A percentile compares a stretch with the other conserved stretches of the same genome.
Conservation (phyloP, 1,284 basidiomycete species). For the Wolfiporia cocos region DNA sequence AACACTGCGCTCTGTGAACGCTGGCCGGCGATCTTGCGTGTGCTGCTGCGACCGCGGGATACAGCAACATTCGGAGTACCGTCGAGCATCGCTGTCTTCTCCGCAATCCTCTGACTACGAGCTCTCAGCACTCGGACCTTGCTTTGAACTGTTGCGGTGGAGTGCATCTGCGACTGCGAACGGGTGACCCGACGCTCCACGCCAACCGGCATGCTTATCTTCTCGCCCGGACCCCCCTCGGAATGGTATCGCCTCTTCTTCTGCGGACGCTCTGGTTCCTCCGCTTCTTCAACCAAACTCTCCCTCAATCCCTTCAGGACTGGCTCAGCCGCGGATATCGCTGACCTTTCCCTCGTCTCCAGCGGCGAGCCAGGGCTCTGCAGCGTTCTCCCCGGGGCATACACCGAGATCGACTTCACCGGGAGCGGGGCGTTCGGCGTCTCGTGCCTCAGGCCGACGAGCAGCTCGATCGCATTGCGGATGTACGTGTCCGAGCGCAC, state of each 20-base stretch:
- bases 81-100: conserved; percentile 6
- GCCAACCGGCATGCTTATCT: too few species aligned
- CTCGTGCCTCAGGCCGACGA: conserved; percentile 41
- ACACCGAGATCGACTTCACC: conserved; percentile 4
- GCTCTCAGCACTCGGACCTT: conserved; percentile 13
- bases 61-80: conserved; percentile 17
- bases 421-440: conserved; percentile 8
- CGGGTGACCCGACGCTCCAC: conserved; percentile 16
- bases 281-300: conserved; percentile 3
- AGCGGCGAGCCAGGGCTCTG: conserved; percentile 16
- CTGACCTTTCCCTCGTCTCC: conserved; percentile 10
- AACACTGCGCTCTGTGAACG: conserved; percentile 10
- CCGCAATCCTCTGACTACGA: conserved; percentile 18
- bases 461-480: conserved; percentile 39
- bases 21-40: conserved; percentile 2
- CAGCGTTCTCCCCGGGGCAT: conserved; percentile 2
- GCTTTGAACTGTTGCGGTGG: conserved; percentile 1
- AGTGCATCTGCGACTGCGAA: conserved; percentile 12
- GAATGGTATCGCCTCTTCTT: conserved; percentile 14
- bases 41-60: conserved; percentile 12
- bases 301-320: conserved; percentile 14
- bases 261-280: conserved; percentile 6
- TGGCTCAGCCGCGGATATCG: conserved; percentile 8
- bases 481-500: conserved; percentile 30
- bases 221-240: neutral